A percentile compares a stretch with the other conserved stretches of the same genome.
These are phyloP conservation scores for Chrysochromulina tobinii DNA, from an alignment of 78 protist genomes.

Conservation along the genomic window DNA sequence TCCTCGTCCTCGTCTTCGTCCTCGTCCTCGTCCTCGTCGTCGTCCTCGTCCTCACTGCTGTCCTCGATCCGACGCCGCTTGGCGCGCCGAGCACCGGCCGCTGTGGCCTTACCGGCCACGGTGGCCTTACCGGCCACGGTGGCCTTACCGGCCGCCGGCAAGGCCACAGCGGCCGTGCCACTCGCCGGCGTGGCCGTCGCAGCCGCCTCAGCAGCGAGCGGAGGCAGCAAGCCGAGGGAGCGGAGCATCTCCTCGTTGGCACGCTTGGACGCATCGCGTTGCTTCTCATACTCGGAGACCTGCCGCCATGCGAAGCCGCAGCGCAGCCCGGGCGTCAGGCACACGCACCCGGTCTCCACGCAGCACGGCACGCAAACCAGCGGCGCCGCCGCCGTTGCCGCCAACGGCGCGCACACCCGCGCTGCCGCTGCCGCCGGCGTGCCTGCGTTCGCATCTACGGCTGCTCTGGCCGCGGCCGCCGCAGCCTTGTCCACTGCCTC, in stretches of 20 bases:
- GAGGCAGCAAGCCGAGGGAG: background rate
- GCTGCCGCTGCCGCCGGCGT: background rate
- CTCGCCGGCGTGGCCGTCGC: background rate
- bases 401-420: background rate
- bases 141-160: too few species aligned
- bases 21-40: background rate
- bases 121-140: too few species aligned
- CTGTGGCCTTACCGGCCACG: too few species aligned
- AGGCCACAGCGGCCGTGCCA: background rate
- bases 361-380: background rate
- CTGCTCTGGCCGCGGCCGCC: background rate
- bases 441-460: background rate
- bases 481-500: background rate
- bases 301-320: background rate
- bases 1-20: too few species aligned
- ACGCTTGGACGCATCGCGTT: background rate
- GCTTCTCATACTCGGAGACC: background rate
- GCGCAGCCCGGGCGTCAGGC: background rate
- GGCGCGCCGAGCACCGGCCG: too few species aligned
- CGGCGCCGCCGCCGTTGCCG: background rate
- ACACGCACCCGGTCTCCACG: background rate
- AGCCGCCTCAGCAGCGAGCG: background rate
- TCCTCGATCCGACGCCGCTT: background rate
- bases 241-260: background rate
- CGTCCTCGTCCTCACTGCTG: background rate